phyloP scores from a whole-genome alignment of 306 rosid species.

The Arachis hypogaea region DNA sequence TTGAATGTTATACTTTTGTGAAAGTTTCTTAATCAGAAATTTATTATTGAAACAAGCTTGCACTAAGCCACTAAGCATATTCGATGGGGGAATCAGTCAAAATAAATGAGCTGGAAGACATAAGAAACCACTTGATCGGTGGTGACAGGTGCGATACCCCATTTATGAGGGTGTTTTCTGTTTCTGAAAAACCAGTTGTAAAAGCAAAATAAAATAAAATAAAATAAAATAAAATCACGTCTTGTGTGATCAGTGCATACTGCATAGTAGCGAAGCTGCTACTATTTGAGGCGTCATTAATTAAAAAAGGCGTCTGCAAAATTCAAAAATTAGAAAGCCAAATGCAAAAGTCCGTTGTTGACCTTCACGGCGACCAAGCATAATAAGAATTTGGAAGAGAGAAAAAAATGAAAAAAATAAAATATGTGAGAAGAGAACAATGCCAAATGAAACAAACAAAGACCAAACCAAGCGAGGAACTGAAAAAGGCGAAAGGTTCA shows the following conservation, averaged over 20 bases:
- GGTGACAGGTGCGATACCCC: slow-evolving; percentile 29
- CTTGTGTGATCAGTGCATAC: slow-evolving; percentile 33
- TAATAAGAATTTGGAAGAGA: not conserved
- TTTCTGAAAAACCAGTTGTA: slow-evolving; percentile 6
- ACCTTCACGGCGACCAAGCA: slow-evolving; percentile 34
- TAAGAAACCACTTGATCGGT: slow-evolving; percentile 21
- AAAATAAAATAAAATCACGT: not conserved
- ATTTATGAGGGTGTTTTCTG: not conserved
- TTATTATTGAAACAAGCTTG: not conserved
- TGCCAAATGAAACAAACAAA: slow-evolving; percentile 47
- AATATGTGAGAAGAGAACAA: slow-evolving; percentile 27
- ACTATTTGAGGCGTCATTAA: slow-evolving; percentile 48
- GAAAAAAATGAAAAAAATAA: not conserved
- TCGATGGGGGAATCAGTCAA: not conserved
- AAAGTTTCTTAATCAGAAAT: not conserved
- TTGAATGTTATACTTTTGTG: not conserved
- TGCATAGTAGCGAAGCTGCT: slow-evolving; percentile 24
- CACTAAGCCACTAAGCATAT: slow-evolving; percentile 4
- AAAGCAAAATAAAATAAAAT: no score
- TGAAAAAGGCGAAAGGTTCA: slow-evolving; percentile 41
- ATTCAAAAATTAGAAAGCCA: slow-evolving; percentile 55
- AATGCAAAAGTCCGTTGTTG: not conserved
- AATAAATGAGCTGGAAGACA: slow-evolving; percentile 29
- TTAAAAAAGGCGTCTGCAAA: slow-evolving; percentile 38
- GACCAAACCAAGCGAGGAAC: slow-evolving; percentile 34